Conservation (phyloP, 768 basidiomycete genomes). For the Mycena rebaudengoi region DNA sequence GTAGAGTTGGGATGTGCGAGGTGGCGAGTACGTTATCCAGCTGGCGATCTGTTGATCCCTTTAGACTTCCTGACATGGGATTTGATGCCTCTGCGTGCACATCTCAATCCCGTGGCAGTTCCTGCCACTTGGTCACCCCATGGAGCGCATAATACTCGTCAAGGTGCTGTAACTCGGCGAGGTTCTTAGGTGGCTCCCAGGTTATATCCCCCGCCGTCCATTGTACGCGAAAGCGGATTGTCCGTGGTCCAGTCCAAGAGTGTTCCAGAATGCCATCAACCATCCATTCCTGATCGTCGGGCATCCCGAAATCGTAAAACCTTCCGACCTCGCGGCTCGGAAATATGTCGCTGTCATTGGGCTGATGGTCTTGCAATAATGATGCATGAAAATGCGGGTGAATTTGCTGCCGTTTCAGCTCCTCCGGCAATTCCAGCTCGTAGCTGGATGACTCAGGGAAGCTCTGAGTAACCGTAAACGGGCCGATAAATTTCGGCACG, state of each 20-base stretch:
- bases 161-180: background rate
- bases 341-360: constrained; percentile 46
- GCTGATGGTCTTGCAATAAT: constrained; percentile 34
- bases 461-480: constrained; percentile 36
- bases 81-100: no score
- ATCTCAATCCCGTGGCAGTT: background rate
- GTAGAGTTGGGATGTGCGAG: no score
- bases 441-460: constrained; percentile 35
- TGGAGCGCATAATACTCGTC: background rate
- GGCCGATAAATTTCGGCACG: constrained; percentile 48
- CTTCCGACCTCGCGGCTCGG: constrained; percentile 35
- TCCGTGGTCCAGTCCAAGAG: constrained; percentile 19
- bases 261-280: constrained; percentile 45
- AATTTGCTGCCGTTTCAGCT: constrained; percentile 34
- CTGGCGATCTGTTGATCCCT: no score
- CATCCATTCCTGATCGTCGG: constrained; percentile 44
- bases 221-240: constrained; percentile 34
- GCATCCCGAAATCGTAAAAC: constrained; percentile 46
- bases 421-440: constrained; percentile 36
- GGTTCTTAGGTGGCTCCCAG: background rate
- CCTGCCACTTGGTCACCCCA: background rate
- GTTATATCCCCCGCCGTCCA: constrained; percentile 18
- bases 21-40: no score
- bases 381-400: constrained; percentile 46
- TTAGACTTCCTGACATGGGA: no score